Percentiles rank a stretch among this genome's conserved stretches.
These are phyloP conservation scores for Spongiforma sp. DNA, from an alignment of 1,284 basidiomycete species.

Conservation along the genomic window DNA sequence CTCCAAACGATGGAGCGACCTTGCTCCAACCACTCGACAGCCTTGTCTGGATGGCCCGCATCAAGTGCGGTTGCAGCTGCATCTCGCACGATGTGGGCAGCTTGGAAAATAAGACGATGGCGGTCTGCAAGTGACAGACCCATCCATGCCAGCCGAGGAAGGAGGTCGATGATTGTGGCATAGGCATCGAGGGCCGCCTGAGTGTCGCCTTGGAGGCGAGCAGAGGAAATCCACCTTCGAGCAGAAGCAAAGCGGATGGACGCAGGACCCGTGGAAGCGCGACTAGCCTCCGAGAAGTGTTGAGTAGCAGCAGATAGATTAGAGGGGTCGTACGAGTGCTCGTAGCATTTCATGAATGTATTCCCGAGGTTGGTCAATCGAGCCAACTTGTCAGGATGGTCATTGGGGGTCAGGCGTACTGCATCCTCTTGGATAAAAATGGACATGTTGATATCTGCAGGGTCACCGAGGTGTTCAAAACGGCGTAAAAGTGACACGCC, in stretches of 20 bases:
- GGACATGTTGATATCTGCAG: not conserved
- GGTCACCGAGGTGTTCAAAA: not conserved
- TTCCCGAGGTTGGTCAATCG: not conserved
- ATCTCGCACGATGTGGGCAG: not conserved
- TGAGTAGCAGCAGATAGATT: not conserved
- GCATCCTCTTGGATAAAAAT: not conserved
- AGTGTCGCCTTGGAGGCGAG: not conserved
- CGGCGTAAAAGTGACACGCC: not conserved
- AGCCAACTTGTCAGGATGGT: not conserved
- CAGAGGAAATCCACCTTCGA: not conserved
- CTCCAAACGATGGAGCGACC: not conserved
- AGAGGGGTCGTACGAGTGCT: not conserved
- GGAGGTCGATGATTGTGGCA: not conserved
- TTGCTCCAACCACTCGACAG: not conserved
- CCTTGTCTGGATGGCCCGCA: not conserved
- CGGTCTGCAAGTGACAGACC: constrained; percentile 5
- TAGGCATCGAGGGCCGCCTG: not conserved
- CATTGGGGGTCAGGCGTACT: not conserved
- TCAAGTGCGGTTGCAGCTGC: not conserved
- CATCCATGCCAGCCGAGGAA: constrained; percentile 11
- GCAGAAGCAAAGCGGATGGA: not conserved
- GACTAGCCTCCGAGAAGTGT: not conserved
- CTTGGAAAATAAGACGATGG: not conserved
- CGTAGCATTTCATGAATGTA: not conserved
- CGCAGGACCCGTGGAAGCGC: not conserved